phyloP scores from a whole-genome alignment of 208 protist species.

The Leishmania mexicana region DNA sequence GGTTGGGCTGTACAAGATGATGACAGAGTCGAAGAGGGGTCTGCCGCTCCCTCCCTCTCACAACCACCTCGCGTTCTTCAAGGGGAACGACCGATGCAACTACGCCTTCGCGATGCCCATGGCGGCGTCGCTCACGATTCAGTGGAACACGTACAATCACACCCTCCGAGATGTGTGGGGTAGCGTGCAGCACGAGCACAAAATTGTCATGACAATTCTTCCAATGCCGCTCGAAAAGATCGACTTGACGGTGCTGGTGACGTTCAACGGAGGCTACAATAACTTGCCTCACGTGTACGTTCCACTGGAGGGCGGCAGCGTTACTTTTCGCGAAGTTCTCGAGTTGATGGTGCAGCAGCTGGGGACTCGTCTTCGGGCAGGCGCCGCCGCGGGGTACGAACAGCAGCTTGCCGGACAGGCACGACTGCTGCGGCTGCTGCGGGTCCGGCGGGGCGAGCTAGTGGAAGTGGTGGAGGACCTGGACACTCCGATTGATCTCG shows the following conservation, averaged over 20 bases:
- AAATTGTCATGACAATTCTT: slow-evolving; percentile 49
- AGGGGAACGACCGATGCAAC: slow-evolving; percentile 9
- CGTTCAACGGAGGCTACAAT: slow-evolving; percentile 50
- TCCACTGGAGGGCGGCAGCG: neutral
- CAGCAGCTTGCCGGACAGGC: slow-evolving; percentile 11
- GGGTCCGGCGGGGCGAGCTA: slow-evolving; percentile 32
- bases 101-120: slow-evolving; percentile 27
- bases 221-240: slow-evolving; percentile 35
- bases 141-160: slow-evolving; percentile 4
- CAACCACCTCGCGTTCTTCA: slow-evolving; percentile 47
- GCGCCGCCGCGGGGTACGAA: slow-evolving; percentile 12
- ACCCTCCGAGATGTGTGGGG: slow-evolving; percentile 32
- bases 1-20: slow-evolving; percentile 21
- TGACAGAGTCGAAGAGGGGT: neutral
- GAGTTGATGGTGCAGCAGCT: slow-evolving; percentile 37
- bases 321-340: slow-evolving; percentile 38
- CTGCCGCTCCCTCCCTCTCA: slow-evolving; percentile 22
- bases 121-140: slow-evolving; percentile 1
- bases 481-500: slow-evolving; percentile 12
- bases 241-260: slow-evolving; percentile 19
- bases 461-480: slow-evolving; percentile 8
- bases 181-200: slow-evolving; percentile 16
- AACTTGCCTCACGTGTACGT: slow-evolving; percentile 54
- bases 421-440: slow-evolving; percentile 30
- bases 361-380: slow-evolving; percentile 14